Evolutionary conservation across 495 filamentous ascomycete genomes (phyloP).

Genomic region (Apodospora peruviana): DNA sequence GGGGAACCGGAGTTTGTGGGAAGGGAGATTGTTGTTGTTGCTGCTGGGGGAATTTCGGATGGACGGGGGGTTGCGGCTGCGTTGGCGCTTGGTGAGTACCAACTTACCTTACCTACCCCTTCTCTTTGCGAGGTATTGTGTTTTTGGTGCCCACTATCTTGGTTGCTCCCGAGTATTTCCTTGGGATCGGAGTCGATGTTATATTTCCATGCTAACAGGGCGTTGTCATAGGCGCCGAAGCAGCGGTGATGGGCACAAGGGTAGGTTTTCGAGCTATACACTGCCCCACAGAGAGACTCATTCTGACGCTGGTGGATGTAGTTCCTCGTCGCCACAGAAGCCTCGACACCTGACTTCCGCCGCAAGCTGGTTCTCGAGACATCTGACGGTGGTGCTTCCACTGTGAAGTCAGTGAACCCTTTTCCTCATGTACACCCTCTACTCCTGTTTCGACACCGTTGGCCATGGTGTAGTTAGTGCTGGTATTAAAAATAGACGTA

Average conservation of each 20-base stretch:
- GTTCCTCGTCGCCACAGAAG: conserved; percentile 61
- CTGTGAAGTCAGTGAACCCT: conserved; percentile 42
- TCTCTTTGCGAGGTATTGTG: not conserved
- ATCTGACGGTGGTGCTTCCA: conserved; percentile 57
- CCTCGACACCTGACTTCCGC: conserved; percentile 54
- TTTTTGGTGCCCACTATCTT: no score
- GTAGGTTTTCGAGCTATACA: conserved; percentile 22
- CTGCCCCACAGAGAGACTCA: no score
- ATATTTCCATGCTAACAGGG: no score
- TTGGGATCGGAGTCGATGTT: no score
- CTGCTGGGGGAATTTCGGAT: conserved; percentile 69
- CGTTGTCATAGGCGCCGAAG: conserved; percentile 52
- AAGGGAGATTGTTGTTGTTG: conserved; percentile 52
- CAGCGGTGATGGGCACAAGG: conserved; percentile 64
- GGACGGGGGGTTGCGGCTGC: conserved; percentile 59
- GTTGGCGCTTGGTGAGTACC: conserved; percentile 53
- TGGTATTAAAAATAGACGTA: no score
- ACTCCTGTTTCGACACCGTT: not conserved
- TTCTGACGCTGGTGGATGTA: conserved; percentile 2
- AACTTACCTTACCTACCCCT: no score
- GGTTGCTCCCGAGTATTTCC: no score
- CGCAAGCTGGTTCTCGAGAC: conserved; percentile 55
- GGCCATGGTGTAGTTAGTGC: no score
- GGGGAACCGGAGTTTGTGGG: conserved; percentile 25
- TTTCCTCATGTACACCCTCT: not conserved